Percentiles rank a stretch among this genome's conserved stretches.
These are phyloP conservation scores for Syzygium aqueum DNA, from an alignment of 345 rosid genomes.

Conservation along the genomic window DNA sequence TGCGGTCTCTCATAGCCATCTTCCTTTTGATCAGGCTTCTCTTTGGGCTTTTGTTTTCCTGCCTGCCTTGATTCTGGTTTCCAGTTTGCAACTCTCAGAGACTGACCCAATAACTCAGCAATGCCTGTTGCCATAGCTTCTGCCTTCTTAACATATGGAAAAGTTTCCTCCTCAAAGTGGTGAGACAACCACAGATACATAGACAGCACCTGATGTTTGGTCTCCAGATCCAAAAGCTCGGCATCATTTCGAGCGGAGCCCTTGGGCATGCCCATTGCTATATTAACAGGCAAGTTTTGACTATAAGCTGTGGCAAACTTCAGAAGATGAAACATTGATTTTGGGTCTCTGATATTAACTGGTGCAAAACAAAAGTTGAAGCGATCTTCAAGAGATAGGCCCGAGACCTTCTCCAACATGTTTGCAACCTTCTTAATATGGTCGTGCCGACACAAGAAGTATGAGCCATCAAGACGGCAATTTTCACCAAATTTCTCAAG, in stretches of 20 bases:
- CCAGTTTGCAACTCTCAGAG: conserved; percentile 65
- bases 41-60: conserved; percentile 27
- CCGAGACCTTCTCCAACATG: conserved; percentile 78
- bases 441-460: conserved; percentile 74
- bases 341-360: conserved; percentile 82
- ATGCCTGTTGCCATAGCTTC: conserved; percentile 79
- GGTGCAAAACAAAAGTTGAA: conserved; percentile 97
- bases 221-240: conserved; percentile 80
- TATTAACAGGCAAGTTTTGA: conserved; percentile 54
- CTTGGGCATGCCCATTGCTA: conserved; percentile 92
- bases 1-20: conserved; percentile 52
- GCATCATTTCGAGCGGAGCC: conserved; percentile 74
- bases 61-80: conserved; percentile 57
- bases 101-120: conserved; percentile 77
- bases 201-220: conserved; percentile 75
- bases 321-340: conserved; percentile 76
- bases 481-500: conserved; percentile 71
- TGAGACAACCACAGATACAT: conserved; percentile 91
- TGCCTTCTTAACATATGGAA: conserved; percentile 64
- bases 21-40: conserved; percentile 23
- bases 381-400: conserved; percentile 74
- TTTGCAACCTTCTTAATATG: conserved; percentile 91
- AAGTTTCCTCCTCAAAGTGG: conserved; percentile 62
- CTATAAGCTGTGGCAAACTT: conserved; percentile 68
- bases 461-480: conserved; percentile 78